phyloP scores from a whole-genome alignment of 2,329 filamentous ascomycete genomes.

The Hysterium pulicare region DNA sequence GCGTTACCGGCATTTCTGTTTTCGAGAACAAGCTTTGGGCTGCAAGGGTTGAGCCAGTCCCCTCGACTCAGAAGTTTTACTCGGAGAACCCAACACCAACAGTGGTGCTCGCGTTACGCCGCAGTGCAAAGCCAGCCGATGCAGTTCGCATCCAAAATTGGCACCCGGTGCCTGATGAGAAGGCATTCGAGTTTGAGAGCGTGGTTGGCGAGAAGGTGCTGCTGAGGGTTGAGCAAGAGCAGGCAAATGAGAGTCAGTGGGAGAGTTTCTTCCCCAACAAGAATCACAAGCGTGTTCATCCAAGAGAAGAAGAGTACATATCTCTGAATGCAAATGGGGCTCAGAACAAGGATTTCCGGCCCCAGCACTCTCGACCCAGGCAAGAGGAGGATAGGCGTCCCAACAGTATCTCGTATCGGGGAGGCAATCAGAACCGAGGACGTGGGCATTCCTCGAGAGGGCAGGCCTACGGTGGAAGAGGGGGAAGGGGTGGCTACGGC shows the following conservation, averaged over 20 bases:
- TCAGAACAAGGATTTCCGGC: conserved; percentile 20
- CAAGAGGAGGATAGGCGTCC: conserved; percentile 24
- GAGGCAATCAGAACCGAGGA: conserved; percentile 31
- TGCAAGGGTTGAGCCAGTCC: conserved; percentile 70
- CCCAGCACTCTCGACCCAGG: conserved; percentile 20
- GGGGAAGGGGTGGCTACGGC: conserved; percentile 5
- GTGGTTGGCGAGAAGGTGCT: conserved; percentile 83
- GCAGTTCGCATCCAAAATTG: conserved; percentile 79
- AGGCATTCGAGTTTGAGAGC: conserved; percentile 74
- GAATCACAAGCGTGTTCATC: conserved; percentile 49
- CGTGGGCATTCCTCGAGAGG: conserved; percentile 25
- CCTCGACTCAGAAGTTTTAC: conserved; percentile 60
- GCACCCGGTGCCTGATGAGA: conserved; percentile 69
- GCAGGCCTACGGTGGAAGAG: conserved; percentile 26
- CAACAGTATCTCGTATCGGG: conserved; percentile 22
- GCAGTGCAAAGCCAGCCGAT: conserved; percentile 72
- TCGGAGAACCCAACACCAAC: conserved; percentile 76
- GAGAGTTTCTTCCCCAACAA: conserved; percentile 62
- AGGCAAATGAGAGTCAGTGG: conserved; percentile 57
- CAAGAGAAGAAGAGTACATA: conserved; percentile 52
- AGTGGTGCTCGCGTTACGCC: conserved; percentile 77
- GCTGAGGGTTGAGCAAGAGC: conserved; percentile 73
- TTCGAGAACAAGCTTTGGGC: conserved; percentile 86
- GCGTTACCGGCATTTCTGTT: conserved; percentile 71
- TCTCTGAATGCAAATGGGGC: conserved; percentile 13